phyloP scores from a whole-genome alignment of 306 rosid species.

The Benincasa hispida region DNA sequence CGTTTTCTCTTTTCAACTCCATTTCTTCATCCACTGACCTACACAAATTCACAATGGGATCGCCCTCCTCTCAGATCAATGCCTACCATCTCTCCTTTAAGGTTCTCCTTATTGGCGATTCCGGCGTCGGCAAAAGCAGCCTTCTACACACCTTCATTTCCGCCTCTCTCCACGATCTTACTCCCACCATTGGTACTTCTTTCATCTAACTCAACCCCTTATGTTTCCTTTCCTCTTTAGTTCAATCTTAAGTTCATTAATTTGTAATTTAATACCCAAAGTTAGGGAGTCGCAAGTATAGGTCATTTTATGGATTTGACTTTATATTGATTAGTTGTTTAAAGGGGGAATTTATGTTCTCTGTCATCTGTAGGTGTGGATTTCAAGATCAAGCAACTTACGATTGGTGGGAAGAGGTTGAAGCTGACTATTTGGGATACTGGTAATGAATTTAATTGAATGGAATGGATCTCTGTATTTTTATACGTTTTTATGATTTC shows the following conservation, averaged over 20 bases:
- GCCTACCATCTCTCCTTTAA: conserved; percentile 81
- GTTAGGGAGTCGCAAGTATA: not conserved
- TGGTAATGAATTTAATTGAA: conserved; percentile 27
- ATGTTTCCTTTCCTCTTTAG: not conserved
- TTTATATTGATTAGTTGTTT: not conserved
- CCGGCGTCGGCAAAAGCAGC: conserved; percentile 94
- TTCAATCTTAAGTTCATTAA: not conserved
- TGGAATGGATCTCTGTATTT: not conserved
- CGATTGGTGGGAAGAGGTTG: conserved; percentile 66
- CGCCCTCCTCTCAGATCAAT: conserved; percentile 58
- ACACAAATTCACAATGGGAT: conserved; percentile 32
- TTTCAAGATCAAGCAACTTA: conserved; percentile 77
- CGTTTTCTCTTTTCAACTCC: not conserved
- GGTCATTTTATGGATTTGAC: not conserved
- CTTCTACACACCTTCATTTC: conserved; percentile 77
- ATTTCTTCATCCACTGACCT: not conserved
- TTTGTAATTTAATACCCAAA: not conserved
- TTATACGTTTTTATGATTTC: not conserved
- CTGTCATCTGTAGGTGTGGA: conserved; percentile 58
- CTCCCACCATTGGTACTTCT: conserved; percentile 71
- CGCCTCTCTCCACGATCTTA: conserved; percentile 32
- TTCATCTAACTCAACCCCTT: not conserved
- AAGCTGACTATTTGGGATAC: conserved; percentile 96
- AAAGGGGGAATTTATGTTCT: not conserved
- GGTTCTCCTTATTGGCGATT: conserved; percentile 88